phyloP scores from a whole-genome alignment of 2,329 filamentous ascomycete genomes.

The Xylaria sp. region DNA sequence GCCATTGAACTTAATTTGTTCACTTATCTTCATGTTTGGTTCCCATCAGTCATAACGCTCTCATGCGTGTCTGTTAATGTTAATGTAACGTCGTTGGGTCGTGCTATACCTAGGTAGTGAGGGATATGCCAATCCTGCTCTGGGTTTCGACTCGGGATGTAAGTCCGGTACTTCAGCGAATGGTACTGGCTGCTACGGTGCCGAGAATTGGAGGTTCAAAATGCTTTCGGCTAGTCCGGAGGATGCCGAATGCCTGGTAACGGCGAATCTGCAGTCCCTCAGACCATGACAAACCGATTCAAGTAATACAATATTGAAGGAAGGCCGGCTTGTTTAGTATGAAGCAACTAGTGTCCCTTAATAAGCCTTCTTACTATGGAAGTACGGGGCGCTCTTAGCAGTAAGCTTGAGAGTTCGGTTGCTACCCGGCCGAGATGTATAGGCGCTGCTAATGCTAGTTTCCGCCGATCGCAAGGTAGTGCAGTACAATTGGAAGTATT shows the following conservation, averaged over 20 bases:
- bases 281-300: constrained; percentile 24
- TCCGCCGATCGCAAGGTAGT: constrained; percentile 37
- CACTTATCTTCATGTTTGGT: not conserved
- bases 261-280: constrained; percentile 26
- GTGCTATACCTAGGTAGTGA: not conserved
- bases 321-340: constrained; percentile 20
- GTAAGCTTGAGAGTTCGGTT: constrained; percentile 33
- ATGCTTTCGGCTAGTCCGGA: constrained; percentile 41
- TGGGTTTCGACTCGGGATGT: constrained; percentile 13
- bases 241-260: constrained; percentile 44
- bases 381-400: not conserved
- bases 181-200: constrained; percentile 7
- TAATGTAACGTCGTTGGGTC: not conserved
- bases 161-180: constrained; percentile 2
- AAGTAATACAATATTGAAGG: constrained; percentile 24
- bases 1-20: not conserved
- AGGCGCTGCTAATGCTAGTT: constrained; percentile 36
- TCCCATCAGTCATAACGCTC: not conserved
- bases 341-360: constrained; percentile 30
- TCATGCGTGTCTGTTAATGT: not conserved
- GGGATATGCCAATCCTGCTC: constrained; percentile 6
- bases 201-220: constrained; percentile 19
- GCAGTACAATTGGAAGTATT: constrained; percentile 28
- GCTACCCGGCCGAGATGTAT: constrained; percentile 36
- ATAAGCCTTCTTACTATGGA: constrained; percentile 11